Evolutionary conservation across 2,329 filamentous ascomycete genomes (phyloP).

Genomic region (Aspergillus ochraceus): DNA sequence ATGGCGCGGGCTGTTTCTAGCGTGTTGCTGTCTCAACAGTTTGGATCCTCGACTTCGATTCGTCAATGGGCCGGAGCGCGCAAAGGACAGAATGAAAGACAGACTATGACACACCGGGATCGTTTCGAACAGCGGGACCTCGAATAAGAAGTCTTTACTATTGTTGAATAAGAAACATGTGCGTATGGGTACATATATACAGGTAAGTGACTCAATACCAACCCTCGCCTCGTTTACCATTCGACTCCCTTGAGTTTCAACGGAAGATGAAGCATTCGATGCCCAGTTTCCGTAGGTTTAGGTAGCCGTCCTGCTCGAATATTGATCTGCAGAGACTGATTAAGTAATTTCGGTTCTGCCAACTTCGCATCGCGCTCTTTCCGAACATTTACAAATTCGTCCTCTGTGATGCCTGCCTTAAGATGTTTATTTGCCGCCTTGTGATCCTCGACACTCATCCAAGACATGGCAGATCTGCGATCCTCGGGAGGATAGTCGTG

Average conservation of each 20-base stretch:
- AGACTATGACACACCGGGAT: no score
- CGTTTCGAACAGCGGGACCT: no score
- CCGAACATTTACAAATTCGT: conserved; percentile 49
- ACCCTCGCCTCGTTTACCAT: conserved; percentile 18
- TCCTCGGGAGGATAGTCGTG: conserved; percentile 54
- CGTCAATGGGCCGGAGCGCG: no score
- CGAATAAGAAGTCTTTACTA: no score
- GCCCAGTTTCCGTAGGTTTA: conserved; percentile 18
- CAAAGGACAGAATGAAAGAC: no score
- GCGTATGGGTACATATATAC: no score
- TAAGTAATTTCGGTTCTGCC: conserved; percentile 49
- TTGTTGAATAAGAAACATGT: no score
- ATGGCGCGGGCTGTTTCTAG: no score
- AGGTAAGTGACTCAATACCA: no score
- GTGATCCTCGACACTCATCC: conserved; percentile 50
- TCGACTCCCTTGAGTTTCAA: conserved; percentile 24
- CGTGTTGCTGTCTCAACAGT: no score
- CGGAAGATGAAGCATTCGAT: conserved; percentile 32
- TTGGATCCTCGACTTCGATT: no score
- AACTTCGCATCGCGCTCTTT: conserved; percentile 46
- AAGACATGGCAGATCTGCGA: conserved; percentile 40
- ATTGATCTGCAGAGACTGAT: conserved; percentile 55
- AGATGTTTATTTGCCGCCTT: conserved; percentile 52
- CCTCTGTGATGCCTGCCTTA: conserved; percentile 40
- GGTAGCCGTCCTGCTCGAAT: conserved; percentile 52